phyloP scores from a whole-genome alignment of 192 early-diverging fungal genomes.

The Podila epigama region DNA sequence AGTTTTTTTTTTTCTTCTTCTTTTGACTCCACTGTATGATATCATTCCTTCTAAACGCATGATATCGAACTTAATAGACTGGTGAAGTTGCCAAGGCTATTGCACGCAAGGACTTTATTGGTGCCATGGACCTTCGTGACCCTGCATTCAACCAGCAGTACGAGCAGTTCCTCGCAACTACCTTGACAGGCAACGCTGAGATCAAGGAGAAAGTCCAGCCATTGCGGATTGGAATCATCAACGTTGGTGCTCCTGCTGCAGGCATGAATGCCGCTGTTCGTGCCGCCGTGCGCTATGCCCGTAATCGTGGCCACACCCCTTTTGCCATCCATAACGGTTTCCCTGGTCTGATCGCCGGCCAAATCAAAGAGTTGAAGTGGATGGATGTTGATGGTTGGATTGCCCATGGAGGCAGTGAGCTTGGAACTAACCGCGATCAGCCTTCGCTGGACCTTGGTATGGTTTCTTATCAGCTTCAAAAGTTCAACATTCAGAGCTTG shows the following conservation, averaged over 20 bases:
- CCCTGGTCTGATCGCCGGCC: constrained; percentile 84
- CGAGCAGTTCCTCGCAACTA: constrained; percentile 68
- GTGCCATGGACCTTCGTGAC: constrained; percentile 91
- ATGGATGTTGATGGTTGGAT: constrained; percentile 91
- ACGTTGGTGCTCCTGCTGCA: constrained; percentile 95
- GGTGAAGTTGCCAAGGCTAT: constrained; percentile 89
- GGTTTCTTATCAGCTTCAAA: constrained; percentile 91
- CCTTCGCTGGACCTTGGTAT: constrained; percentile 86
- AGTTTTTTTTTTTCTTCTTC: constrained; percentile 5
- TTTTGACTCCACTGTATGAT: neutral
- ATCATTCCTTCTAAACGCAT: neutral
- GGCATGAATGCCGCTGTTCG: constrained; percentile 98
- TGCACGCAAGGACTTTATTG: constrained; percentile 78
- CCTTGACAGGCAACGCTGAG: constrained; percentile 26
- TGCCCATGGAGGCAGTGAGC: constrained; percentile 87
- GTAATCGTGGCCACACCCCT: constrained; percentile 88
- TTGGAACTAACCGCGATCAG: constrained; percentile 95
- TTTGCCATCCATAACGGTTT: constrained; percentile 95
- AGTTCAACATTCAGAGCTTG: constrained; percentile 88
- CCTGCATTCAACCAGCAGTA: constrained; percentile 79
- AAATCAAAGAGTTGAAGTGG: constrained; percentile 82
- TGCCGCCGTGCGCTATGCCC: constrained; percentile 80
- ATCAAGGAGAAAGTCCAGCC: constrained; percentile 33
- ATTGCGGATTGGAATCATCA: constrained; percentile 90
- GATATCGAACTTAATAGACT: constrained; percentile 72